Evolutionary conservation across 495 filamentous ascomycete species (phyloP).

Genomic region (Hyaloscypha finlandica): DNA sequence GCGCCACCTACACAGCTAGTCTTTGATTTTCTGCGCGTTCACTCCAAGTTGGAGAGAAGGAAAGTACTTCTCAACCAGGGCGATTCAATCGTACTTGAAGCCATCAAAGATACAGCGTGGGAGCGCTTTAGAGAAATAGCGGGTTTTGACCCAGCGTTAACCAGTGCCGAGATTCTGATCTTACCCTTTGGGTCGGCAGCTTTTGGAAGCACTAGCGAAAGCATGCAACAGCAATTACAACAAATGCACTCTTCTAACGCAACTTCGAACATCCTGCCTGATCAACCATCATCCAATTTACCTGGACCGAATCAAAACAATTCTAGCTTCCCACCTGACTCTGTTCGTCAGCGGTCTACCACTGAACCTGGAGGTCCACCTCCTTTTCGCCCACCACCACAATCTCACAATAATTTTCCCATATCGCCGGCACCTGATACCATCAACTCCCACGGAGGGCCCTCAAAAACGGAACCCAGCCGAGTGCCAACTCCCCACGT

Average conservation of each 20-base stretch:
- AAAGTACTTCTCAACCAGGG: background rate
- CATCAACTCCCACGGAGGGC: background rate
- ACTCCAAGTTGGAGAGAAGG: background rate
- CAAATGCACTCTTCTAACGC: background rate
- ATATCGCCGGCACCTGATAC: background rate
- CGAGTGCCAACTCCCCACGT: background rate
- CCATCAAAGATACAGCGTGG: background rate
- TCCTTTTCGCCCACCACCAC: background rate
- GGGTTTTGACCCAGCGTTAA: background rate
- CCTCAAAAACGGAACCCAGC: background rate
- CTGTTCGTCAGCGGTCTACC: background rate
- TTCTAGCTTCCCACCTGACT: slow-evolving; percentile 1
- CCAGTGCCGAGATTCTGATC: background rate
- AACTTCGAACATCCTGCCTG: background rate
- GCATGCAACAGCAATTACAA: slow-evolving; percentile 2
- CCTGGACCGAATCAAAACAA: background rate
- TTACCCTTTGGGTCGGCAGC: background rate
- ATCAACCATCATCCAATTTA: background rate
- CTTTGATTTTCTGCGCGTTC: background rate
- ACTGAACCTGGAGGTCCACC: slow-evolving; percentile 2
- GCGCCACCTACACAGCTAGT: background rate
- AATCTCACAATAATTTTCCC: background rate
- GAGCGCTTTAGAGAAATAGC: slow-evolving; percentile 4
- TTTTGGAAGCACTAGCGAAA: background rate
- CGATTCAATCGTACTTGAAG: background rate